Evolutionary conservation across 805 yeast species (phyloP), one percentile per base, ranked within the genome.

Genomic region (Metschnikowia similis): DNA sequence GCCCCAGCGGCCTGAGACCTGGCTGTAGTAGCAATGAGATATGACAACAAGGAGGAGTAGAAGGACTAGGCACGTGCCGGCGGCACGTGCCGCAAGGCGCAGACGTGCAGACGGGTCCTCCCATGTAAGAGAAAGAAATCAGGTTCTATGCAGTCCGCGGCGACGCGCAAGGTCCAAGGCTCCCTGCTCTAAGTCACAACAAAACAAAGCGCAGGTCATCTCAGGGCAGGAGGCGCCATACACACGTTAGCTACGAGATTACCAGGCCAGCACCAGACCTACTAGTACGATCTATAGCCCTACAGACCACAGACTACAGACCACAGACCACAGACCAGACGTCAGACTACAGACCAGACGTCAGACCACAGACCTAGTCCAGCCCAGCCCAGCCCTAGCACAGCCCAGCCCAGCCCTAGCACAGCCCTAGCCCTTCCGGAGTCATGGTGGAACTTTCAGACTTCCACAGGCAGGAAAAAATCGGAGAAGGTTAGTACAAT

Each of bases 381-480:
- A n/a, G n/a, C n/a, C n/a, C n/a, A n/a, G n/a, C n/a, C n/a, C n/a
- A n/a, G n/a, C n/a, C n/a, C n/a, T n/a, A n/a, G n/a, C n/a, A n/a
- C n/a, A n/a, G n/a, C n/a, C n/a, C n/a, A n/a, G n/a, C n/a, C n/a
- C n/a, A n/a, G n/a, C n/a, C n/a, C n/a, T n/a, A n/a, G n/a, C n/a
- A n/a, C n/a, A n/a, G n/a, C n/a, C n/a, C n/a, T n/a, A n/a, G n/a
- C n/a, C n/a, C n/a, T n/a, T n/a, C n/a, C n/a, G n/a, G 6, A 31
- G 35, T 31, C n/a, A 31, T 89, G 91, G 91, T 87, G 42, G 98
- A 94, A 62, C 75, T 94, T 54, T 83, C 90, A 35, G 96, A 92
- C 68, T 92, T 86, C 69, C 96, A 90, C 66, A 87, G 95, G 62
- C 82, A 92, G 56, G 99, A 94, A 67, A 94, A 94, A 69, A 89